Evolutionary conservation across 768 basidiomycete genomes (phyloP).

Genomic region (Suillus subaureus): DNA sequence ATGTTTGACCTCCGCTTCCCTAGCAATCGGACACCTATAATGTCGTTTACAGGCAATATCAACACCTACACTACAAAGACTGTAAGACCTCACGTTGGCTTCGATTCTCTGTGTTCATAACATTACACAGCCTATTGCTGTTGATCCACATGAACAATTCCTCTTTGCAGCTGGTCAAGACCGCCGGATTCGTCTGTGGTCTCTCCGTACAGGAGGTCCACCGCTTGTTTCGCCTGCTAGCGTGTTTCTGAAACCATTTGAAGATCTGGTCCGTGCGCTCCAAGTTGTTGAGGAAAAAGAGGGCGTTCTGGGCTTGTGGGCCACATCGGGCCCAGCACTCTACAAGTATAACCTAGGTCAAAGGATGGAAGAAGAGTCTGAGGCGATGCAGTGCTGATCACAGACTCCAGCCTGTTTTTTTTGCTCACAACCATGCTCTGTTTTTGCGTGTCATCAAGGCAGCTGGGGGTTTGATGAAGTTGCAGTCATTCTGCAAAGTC

Average conservation of each 20-base stretch:
- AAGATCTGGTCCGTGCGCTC: slow-evolving; percentile 45
- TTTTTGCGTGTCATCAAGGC: neutral
- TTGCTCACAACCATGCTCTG: neutral
- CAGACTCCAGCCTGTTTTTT: neutral
- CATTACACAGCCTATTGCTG: slow-evolving; percentile 54
- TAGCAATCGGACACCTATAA: slow-evolving; percentile 42
- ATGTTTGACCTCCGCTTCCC: slow-evolving; percentile 65
- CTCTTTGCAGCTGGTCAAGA: slow-evolving; percentile 76
- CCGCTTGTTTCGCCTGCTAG: slow-evolving; percentile 21
- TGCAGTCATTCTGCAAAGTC: no score
- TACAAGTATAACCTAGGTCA: slow-evolving; percentile 55
- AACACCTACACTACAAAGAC: slow-evolving; percentile 54
- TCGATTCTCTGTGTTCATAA: slow-evolving; percentile 8
- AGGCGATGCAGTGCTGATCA: neutral
- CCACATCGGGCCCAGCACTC: slow-evolving; percentile 46
- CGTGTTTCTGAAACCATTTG: slow-evolving; percentile 37
- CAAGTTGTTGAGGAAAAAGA: slow-evolving; percentile 47
- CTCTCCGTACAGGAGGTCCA: slow-evolving; percentile 52
- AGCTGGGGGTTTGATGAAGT: no score
- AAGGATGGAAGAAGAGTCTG: slow-evolving; percentile 14
- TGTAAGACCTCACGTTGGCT: slow-evolving; percentile 39
- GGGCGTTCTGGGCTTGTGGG: slow-evolving; percentile 53
- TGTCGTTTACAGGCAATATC: slow-evolving; percentile 56
- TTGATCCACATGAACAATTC: slow-evolving; percentile 58
- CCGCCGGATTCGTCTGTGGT: slow-evolving; percentile 66